A percentile compares a stretch with the other conserved stretches of the same genome.
Evolutionary conservation across 352 stramenopile species (phyloP).

Genomic region (Elongisporangium prolatum): DNA sequence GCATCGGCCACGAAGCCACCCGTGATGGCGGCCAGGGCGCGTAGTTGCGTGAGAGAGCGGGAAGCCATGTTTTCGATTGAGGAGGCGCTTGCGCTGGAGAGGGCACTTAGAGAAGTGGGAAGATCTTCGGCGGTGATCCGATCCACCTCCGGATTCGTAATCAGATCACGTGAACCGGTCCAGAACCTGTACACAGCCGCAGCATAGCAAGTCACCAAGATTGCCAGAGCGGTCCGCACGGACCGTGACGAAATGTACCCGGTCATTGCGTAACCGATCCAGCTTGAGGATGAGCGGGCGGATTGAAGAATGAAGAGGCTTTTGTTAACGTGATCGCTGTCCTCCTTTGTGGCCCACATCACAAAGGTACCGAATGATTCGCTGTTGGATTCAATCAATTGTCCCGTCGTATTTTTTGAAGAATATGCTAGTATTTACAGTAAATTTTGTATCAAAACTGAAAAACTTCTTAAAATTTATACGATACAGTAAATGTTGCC

Average conservation of each 20-base stretch:
- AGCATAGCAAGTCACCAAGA: background rate
- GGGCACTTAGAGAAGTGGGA: background rate
- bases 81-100: background rate
- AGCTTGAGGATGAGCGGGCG: background rate
- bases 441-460: no score
- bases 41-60: constrained; percentile 16
- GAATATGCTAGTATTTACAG: no score
- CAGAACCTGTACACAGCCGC: background rate
- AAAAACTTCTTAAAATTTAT: no score
- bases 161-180: background rate
- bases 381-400: no score
- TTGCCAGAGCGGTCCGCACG: background rate
- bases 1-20: constrained; percentile 58
- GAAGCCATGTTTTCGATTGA: background rate
- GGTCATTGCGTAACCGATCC: background rate
- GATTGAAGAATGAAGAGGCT: no score
- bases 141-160: background rate
- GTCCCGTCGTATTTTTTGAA: no score
- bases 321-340: no score
- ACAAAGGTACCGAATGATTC: no score
- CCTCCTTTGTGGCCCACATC: no score
- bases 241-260: background rate
- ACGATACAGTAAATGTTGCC: no score
- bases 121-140: background rate
- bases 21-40: constrained; percentile 39